Evolutionary conservation across 768 basidiomycete genomes (phyloP).

Genomic region (Mycena rosella): DNA sequence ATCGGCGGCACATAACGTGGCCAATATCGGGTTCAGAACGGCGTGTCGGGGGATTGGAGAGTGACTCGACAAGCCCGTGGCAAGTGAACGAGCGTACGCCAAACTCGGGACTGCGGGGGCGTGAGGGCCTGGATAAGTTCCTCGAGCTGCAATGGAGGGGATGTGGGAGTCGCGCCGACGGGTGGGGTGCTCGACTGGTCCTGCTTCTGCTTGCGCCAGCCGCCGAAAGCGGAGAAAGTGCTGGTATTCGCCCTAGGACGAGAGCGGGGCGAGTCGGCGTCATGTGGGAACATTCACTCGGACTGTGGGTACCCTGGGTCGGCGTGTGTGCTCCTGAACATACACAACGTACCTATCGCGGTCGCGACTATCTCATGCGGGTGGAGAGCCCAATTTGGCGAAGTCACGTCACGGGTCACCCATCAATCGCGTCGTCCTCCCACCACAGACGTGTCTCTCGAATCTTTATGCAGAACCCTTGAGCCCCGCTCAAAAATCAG

Average conservation of each 20-base stretch:
- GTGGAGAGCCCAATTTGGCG: conserved; percentile 23
- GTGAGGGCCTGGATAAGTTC: conserved; percentile 58
- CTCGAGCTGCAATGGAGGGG: conserved; percentile 51
- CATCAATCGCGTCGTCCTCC: too few relatives aligned
- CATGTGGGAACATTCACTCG: conserved; percentile 39
- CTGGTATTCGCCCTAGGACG: conserved; percentile 60
- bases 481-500: too few relatives aligned
- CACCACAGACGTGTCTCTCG: too few relatives aligned
- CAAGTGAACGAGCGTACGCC: conserved; percentile 71
- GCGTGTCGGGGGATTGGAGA: conserved; percentile 69
- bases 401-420: conserved; percentile 6
- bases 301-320: conserved; percentile 12
- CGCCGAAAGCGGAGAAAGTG: conserved; percentile 52
- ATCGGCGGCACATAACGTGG: conserved; percentile 66
- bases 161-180: conserved; percentile 40
- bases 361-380: conserved; percentile 15
- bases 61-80: conserved; percentile 59
- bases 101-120: conserved; percentile 79
- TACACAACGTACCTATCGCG: conserved; percentile 15
- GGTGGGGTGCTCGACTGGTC: conserved; percentile 40
- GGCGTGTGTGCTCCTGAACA: conserved; percentile 5
- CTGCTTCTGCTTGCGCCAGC: conserved; percentile 52
- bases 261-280: conserved; percentile 45
- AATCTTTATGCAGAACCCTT: too few relatives aligned
- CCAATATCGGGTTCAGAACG: conserved; percentile 70